A percentile compares a stretch with the other conserved stretches of the same genome.
Conservation (phyloP, 225 moss, liverwort and hornwort genomes). For the Asterella californica region DNA sequence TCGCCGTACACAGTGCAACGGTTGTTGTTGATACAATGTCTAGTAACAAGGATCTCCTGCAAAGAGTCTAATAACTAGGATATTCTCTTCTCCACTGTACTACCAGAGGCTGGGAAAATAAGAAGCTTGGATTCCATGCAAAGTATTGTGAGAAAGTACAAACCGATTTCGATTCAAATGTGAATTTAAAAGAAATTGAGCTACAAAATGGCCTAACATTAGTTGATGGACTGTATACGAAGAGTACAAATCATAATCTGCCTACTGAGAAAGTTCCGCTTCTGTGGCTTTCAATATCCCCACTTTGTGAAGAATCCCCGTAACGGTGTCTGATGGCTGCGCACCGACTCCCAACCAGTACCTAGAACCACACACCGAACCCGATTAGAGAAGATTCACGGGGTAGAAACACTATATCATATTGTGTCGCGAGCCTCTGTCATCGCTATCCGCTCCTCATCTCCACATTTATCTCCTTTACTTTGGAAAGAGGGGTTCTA, state of each 20-base stretch:
- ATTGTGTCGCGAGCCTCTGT: no score
- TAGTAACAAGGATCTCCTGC: no score
- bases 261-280: neutral
- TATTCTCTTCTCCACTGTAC: no score
- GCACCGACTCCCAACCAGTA: slow-evolving; percentile 54
- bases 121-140: neutral
- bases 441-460: no score
- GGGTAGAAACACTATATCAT: neutral
- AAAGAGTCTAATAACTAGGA: no score
- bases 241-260: neutral
- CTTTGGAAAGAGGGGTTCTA: no score
- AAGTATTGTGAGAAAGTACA: neutral
- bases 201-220: neutral
- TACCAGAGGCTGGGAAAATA: no score
- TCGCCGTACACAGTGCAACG: no score
- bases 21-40: no score
- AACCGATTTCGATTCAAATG: neutral
- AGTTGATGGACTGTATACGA: neutral
- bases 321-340: slow-evolving; percentile 48
- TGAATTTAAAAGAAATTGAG: neutral
- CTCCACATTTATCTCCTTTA: no score
- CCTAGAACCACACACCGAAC: slow-evolving; percentile 4
- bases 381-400: neutral
- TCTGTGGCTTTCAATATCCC: slow-evolving; percentile 37
- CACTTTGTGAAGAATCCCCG: slow-evolving; percentile 46